Percentiles rank a stretch among this genome's conserved stretches.
Evolutionary conservation across 345 rosid species (phyloP).

Genomic region (Rhizophora apiculata): DNA sequence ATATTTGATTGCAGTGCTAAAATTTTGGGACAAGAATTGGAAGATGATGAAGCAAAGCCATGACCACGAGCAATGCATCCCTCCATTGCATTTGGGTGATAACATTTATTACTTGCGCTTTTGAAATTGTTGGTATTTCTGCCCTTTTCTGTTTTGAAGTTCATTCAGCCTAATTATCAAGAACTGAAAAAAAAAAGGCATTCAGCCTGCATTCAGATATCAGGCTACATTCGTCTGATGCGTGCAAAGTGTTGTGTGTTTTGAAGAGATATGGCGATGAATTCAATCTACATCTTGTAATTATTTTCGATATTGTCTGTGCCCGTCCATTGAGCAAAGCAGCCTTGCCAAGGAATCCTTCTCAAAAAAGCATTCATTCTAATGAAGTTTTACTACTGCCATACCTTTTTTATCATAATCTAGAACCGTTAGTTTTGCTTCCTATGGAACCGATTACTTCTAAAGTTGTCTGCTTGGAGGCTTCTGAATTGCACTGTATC

Average conservation of each 20-base stretch:
- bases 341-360: background rate
- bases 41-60: constrained; percentile 22
- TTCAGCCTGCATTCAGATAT: constrained; percentile 20
- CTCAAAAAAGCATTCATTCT: background rate
- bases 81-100: constrained; percentile 19
- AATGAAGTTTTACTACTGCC: background rate
- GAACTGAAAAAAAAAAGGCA: background rate
- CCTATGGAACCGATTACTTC: no score
- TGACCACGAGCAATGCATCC: constrained; percentile 13
- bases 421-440: background rate
- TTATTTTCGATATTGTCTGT: constrained; percentile 18
- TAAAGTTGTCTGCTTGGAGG: no score
- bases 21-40: constrained; percentile 12
- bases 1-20: background rate
- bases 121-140: constrained; percentile 21
- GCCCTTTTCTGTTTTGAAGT: constrained; percentile 27
- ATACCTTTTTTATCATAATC: background rate
- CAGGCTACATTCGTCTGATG: constrained; percentile 19
- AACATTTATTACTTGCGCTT: constrained; percentile 14
- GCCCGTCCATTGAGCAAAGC: background rate
- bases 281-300: constrained; percentile 10
- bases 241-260: constrained; percentile 33
- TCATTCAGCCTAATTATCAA: constrained; percentile 3
- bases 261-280: constrained; percentile 24
- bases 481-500: no score